These are phyloP conservation scores for Chalaropsis ovoidea DNA, from an alignment of 2,329 filamentous ascomycete genomes.

Conservation along the genomic window DNA sequence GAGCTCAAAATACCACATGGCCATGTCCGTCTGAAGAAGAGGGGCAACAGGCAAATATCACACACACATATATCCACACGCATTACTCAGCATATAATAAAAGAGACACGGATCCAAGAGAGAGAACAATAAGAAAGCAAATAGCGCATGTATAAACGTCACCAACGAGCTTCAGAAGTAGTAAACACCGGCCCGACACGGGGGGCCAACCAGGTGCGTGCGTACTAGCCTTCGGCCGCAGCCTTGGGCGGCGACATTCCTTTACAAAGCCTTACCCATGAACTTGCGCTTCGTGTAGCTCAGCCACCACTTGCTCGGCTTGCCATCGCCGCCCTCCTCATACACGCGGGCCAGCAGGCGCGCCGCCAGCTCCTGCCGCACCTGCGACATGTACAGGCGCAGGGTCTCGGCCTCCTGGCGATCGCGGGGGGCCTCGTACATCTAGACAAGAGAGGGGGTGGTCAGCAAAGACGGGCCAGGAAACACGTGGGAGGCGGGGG, in stretches of 20 bases:
- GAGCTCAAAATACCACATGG: slow-evolving; percentile 11
- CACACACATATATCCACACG: neutral
- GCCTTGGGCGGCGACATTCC: neutral
- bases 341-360: slow-evolving; percentile 81
- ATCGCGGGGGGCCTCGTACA: slow-evolving; percentile 81
- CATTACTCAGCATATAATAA: neutral
- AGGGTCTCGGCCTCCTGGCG: slow-evolving; percentile 82
- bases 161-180: neutral
- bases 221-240: slow-evolving; percentile 5
- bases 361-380: slow-evolving; percentile 79
- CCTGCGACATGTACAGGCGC: slow-evolving; percentile 81
- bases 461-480: neutral
- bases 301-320: slow-evolving; percentile 83
- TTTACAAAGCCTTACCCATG: slow-evolving; percentile 83
- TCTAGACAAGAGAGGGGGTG: slow-evolving; percentile 36
- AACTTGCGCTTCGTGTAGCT: slow-evolving; percentile 99
- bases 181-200: too few species aligned
- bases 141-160: neutral
- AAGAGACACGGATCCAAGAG: neutral
- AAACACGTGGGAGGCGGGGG: too few species aligned
- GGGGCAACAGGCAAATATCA: neutral
- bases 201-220: too few species aligned
- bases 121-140: neutral
- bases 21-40: neutral
- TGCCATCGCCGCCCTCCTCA: slow-evolving; percentile 60